Evolutionary conservation across 2,329 filamentous ascomycete genomes (phyloP).

Genomic region (Sarocladium kiliense): DNA sequence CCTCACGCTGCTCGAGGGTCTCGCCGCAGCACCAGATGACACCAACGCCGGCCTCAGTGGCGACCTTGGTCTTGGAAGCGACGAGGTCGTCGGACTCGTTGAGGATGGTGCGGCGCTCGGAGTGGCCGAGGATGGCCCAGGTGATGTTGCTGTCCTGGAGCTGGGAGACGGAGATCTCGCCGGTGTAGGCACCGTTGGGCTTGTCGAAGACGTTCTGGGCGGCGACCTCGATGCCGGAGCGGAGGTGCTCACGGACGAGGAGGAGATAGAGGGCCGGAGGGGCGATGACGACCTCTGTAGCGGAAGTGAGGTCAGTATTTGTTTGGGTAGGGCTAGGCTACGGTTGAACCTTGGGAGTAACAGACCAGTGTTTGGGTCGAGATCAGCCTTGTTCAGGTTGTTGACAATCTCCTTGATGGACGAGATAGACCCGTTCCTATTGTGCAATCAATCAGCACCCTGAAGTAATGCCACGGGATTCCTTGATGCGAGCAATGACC

Average conservation of each 20-base stretch:
- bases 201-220: slow-evolving; percentile 98
- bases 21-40: slow-evolving; percentile 99
- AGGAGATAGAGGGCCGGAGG: slow-evolving; percentile 89
- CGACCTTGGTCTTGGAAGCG: slow-evolving; percentile 90
- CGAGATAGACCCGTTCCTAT: slow-evolving; percentile 87
- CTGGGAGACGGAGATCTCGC: slow-evolving; percentile 90
- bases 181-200: slow-evolving; percentile 94
- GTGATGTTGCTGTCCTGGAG: slow-evolving; percentile 82
- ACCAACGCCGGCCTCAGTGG: slow-evolving; percentile 76
- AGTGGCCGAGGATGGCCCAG: slow-evolving; percentile 93
- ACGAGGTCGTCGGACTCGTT: slow-evolving; percentile 82
- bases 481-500: not conserved
- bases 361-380: slow-evolving; percentile 71
- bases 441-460: not conserved
- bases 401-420: slow-evolving; percentile 87
- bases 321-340: slow-evolving; percentile 11
- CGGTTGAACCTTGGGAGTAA: slow-evolving; percentile 15
- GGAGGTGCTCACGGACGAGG: slow-evolving; percentile 74
- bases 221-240: slow-evolving; percentile 74
- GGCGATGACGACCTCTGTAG: slow-evolving; percentile 87
- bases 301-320: not conserved
- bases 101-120: slow-evolving; percentile 86
- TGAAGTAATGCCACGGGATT: not conserved
- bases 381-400: slow-evolving; percentile 79
- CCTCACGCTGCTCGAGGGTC: slow-evolving; percentile 87